A percentile compares a stretch with the other conserved stretches of the same genome.
phyloP scores from a whole-genome alignment of 495 filamentous ascomycete species.

The Neurospora tetraspora region DNA sequence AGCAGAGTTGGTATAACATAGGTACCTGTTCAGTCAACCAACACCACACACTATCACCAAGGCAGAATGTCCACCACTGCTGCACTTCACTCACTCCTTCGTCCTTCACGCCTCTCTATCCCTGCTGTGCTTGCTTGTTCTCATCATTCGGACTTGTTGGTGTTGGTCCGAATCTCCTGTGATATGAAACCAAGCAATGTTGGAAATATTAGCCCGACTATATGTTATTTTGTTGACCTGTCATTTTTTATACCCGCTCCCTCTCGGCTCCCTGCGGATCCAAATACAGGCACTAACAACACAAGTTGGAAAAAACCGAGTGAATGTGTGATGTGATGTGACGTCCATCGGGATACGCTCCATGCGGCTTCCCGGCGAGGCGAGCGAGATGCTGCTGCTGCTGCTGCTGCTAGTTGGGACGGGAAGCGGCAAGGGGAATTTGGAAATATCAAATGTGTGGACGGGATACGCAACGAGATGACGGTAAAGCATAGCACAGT shows the following conservation, averaged over 20 bases:
- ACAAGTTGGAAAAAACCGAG: neutral
- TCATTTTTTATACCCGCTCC: neutral
- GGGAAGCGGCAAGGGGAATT: neutral
- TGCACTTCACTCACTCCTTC: neutral
- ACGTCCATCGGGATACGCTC: neutral
- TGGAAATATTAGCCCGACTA: neutral
- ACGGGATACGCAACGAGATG: neutral
- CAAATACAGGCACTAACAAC: neutral
- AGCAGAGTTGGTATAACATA: no score
- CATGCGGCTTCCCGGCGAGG: neutral
- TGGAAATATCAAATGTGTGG: neutral
- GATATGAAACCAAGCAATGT: neutral
- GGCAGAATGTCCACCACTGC: neutral
- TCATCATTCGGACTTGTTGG: neutral
- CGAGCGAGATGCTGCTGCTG: neutral
- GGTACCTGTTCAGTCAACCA: no score
- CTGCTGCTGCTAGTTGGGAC: neutral
- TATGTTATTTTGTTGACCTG: neutral
- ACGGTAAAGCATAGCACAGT: neutral
- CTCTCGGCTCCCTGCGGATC: neutral
- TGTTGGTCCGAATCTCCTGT: neutral
- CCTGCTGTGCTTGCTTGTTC: neutral
- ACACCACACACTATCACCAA: neutral
- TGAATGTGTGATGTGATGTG: neutral
- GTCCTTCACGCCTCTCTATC: neutral